These are phyloP conservation scores for Syncephalastrum racemosum DNA, from an alignment of 371 early-diverging fungal genomes.

Conservation along the genomic window DNA sequence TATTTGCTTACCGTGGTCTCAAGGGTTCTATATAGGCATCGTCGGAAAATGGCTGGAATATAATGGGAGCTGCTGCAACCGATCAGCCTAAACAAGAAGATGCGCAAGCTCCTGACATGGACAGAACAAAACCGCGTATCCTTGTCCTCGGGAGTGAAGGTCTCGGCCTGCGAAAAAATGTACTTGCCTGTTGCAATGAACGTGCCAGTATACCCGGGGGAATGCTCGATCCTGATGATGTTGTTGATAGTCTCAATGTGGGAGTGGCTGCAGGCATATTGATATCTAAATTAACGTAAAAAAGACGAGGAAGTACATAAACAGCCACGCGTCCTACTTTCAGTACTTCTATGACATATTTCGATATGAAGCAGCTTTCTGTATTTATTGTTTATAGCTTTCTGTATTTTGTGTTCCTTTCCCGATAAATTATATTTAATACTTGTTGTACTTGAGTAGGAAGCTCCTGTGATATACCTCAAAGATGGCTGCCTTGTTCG, in stretches of 20 bases:
- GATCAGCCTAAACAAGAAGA: constrained; percentile 1
- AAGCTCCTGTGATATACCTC: too few species aligned
- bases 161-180: constrained; percentile 48
- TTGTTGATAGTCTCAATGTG: constrained; percentile 64
- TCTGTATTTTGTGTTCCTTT: too few species aligned
- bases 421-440: too few species aligned
- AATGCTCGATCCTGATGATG: not conserved
- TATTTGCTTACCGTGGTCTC: not conserved
- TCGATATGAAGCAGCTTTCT: too few species aligned
- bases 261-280: constrained; percentile 64
- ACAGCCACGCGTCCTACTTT: too few species aligned
- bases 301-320: too few species aligned
- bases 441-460: too few species aligned
- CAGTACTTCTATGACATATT: too few species aligned
- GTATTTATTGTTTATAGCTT: too few species aligned
- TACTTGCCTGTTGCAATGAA: constrained; percentile 41
- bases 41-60: constrained; percentile 50
- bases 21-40: constrained; percentile 15
- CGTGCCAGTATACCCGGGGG: constrained; percentile 40
- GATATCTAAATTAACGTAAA: constrained; percentile 12
- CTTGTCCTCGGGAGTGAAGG: constrained; percentile 73
- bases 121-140: constrained; percentile 28
- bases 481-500: too few species aligned
- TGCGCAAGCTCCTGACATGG: constrained; percentile 4
- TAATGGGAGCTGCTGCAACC: constrained; percentile 51